phyloP scores from a whole-genome alignment of 495 filamentous ascomycete genomes.

The Penicillium silybi region DNA sequence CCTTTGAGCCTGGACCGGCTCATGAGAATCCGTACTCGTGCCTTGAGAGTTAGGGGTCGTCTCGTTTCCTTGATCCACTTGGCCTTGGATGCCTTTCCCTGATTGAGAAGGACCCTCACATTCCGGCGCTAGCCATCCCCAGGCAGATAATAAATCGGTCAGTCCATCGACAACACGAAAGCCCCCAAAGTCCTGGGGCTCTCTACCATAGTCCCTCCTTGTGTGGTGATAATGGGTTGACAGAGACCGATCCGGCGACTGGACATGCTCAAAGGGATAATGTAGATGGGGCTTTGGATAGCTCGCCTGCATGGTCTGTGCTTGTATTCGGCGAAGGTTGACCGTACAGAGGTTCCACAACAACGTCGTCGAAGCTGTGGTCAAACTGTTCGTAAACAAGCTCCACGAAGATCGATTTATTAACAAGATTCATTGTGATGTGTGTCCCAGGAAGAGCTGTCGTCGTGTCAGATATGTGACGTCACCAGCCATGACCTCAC shows the following conservation, averaged over 20 bases:
- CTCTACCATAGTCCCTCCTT: slow-evolving; percentile 2
- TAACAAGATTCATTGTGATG: not conserved
- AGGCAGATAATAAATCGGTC: not conserved
- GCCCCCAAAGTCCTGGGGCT: not conserved
- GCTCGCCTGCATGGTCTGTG: not conserved
- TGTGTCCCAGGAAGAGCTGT: not conserved
- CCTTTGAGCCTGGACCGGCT: not conserved
- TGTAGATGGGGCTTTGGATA: not conserved
- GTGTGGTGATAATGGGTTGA: slow-evolving; percentile 2
- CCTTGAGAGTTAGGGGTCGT: not conserved
- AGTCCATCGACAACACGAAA: slow-evolving; percentile 1
- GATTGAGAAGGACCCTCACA: not conserved
- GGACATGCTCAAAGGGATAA: slow-evolving; percentile 3
- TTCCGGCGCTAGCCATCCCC: slow-evolving; percentile 3
- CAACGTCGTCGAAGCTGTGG: too few species aligned
- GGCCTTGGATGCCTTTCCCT: not conserved
- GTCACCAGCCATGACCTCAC: not conserved
- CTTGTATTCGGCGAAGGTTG: not conserved
- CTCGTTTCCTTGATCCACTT: not conserved
- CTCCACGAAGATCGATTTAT: too few species aligned
- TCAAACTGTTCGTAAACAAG: not conserved
- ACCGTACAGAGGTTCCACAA: not conserved
- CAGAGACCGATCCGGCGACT: not conserved
- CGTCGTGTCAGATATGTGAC: not conserved
- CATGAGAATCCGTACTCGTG: not conserved